These are phyloP conservation scores for Trichophyton simii DNA, from an alignment of 2,329 filamentous ascomycete species.

Conservation along the genomic window DNA sequence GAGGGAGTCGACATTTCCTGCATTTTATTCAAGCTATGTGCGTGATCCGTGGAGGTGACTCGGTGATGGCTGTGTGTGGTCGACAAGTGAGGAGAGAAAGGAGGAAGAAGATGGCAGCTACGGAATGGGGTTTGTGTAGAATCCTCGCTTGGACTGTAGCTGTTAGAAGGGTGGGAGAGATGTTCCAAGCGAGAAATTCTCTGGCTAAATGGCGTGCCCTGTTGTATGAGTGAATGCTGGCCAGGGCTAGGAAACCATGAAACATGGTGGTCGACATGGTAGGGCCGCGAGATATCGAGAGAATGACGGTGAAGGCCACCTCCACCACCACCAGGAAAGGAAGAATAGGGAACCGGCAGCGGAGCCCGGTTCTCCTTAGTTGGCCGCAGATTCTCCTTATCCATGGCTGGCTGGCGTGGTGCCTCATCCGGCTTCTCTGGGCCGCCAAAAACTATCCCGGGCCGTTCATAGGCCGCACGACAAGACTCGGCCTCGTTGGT, in stretches of 20 bases:
- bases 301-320: not conserved
- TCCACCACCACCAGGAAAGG: not conserved
- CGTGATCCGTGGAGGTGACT: not conserved
- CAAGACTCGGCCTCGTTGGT: not conserved
- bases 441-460: not conserved
- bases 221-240: not conserved
- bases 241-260: not conserved
- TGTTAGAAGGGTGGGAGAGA: not conserved
- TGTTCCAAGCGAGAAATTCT: not conserved
- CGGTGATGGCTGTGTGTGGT: not conserved
- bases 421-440: not conserved
- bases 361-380: not conserved
- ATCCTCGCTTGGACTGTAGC: not conserved
- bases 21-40: not conserved
- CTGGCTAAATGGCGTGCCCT: not conserved
- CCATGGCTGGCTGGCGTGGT: not conserved
- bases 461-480: not conserved
- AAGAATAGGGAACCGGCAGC: not conserved
- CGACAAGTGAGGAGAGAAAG: too few relatives aligned
- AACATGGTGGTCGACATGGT: not conserved
- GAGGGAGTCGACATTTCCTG: not conserved
- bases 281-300: not conserved
- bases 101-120: not conserved
- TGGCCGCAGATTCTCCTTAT: not conserved
- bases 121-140: not conserved